Conservation (phyloP, 495 filamentous ascomycete genomes). For the Friedmanniomyces simplex region DNA sequence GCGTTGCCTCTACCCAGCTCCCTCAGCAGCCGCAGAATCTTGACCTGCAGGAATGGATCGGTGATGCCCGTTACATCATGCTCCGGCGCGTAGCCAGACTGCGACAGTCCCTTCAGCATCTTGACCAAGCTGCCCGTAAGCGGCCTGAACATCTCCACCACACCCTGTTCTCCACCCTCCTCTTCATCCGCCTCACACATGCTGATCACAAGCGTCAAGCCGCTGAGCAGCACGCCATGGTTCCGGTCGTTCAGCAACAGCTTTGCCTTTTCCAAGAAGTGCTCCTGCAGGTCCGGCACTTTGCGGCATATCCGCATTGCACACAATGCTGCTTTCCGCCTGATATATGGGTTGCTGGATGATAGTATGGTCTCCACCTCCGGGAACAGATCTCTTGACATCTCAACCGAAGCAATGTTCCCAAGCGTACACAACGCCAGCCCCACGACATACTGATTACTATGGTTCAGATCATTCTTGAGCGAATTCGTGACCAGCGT, state of each 20-base stretch:
- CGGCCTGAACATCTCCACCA: slow-evolving; percentile 82
- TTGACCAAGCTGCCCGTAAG: slow-evolving; percentile 67
- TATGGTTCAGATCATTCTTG: slow-evolving; percentile 86
- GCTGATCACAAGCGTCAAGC: slow-evolving; percentile 81
- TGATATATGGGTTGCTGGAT: slow-evolving; percentile 91
- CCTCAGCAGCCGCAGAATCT: slow-evolving; percentile 76
- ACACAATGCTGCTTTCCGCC: slow-evolving; percentile 94
- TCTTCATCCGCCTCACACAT: slow-evolving; percentile 93
- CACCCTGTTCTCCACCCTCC: slow-evolving; percentile 63
- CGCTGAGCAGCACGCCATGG: slow-evolving; percentile 88
- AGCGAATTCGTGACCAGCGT: slow-evolving; percentile 95
- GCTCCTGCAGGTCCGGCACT: slow-evolving; percentile 92
- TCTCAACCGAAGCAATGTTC: slow-evolving; percentile 95
- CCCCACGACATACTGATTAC: slow-evolving; percentile 96
- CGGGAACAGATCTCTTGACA: slow-evolving; percentile 95
- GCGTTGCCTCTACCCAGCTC: slow-evolving; percentile 80
- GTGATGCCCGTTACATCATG: slow-evolving; percentile 97
- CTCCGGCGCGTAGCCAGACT: slow-evolving; percentile 93
- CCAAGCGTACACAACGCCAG: slow-evolving; percentile 90
- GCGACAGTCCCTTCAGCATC: slow-evolving; percentile 79
- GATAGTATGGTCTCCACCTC: slow-evolving; percentile 87
- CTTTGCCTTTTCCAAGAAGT: slow-evolving; percentile 90
- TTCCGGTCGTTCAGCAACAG: slow-evolving; percentile 82
- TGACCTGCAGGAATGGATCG: slow-evolving; percentile 97
- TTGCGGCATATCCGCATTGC: slow-evolving; percentile 99